Percentiles rank a stretch among this genome's conserved stretches.
Conservation (phyloP, 2,329 filamentous ascomycete genomes). For the Cordyceps tenuipes region DNA sequence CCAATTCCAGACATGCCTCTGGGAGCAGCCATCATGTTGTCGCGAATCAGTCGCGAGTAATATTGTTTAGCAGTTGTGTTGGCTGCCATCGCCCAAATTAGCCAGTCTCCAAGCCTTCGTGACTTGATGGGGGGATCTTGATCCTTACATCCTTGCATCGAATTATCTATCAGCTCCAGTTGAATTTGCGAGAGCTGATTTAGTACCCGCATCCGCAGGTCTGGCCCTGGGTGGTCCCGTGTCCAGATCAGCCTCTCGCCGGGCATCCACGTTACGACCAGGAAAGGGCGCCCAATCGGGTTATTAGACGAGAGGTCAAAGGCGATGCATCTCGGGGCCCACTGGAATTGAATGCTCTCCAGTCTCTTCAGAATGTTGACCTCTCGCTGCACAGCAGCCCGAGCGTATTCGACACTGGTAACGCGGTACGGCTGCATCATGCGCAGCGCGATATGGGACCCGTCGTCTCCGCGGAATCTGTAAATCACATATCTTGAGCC, state of each 20-base stretch:
- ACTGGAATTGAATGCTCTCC: not conserved
- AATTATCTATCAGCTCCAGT: not conserved
- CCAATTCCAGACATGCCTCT: not conserved
- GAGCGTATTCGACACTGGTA: not conserved
- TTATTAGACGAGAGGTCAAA: not conserved
- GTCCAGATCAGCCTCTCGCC: not conserved
- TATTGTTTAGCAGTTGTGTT: not conserved
- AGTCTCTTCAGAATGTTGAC: not conserved
- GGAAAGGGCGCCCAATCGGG: not conserved
- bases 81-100: not conserved
- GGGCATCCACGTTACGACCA: not conserved
- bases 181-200: not conserved
- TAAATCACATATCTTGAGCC: not conserved
- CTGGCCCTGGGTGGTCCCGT: not conserved
- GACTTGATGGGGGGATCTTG: not conserved
- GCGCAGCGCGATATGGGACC: not conserved
- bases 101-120: not conserved
- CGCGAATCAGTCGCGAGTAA: not conserved
- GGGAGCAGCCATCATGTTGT: not conserved
- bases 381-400: not conserved
- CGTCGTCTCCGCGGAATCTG: not conserved
- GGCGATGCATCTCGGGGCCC: not conserved
- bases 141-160: not conserved
- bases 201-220: not conserved
- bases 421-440: not conserved